Evolutionary conservation across 1,284 basidiomycete genomes (phyloP).

Genomic region (Puccinia novopanici): DNA sequence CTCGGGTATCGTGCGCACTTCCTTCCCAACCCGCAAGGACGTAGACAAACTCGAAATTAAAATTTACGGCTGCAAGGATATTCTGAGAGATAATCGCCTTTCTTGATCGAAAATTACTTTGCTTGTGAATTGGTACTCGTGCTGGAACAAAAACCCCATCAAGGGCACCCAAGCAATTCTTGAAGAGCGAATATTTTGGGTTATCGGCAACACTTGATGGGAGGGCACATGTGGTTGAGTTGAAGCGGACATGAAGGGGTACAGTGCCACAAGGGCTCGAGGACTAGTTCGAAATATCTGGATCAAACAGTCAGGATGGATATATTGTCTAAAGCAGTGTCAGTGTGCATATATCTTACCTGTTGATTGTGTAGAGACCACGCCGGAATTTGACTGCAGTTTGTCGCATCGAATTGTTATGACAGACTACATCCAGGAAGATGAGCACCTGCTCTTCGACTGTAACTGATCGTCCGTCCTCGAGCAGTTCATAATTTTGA

Average conservation of each 20-base stretch:
- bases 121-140: not conserved
- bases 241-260: not conserved
- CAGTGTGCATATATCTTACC: not conserved
- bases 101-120: not conserved
- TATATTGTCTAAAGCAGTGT: not conserved
- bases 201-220: not conserved
- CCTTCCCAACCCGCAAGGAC: conserved; percentile 31
- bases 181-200: not conserved
- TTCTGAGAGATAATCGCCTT: not conserved
- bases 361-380: not conserved
- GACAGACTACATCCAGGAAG: not conserved
- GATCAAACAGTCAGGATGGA: not conserved
- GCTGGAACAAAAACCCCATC: conserved; percentile 11
- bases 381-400: not conserved
- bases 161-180: no score
- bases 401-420: not conserved
- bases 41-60: not conserved
- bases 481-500: not conserved
- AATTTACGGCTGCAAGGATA: no score
- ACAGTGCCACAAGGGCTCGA: not conserved
- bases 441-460: not conserved
- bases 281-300: not conserved
- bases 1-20: conserved; percentile 7
- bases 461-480: not conserved
- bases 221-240: not conserved